These are phyloP conservation scores for Marasmius oreades DNA, from an alignment of 1,284 basidiomycete species.

Conservation along the genomic window DNA sequence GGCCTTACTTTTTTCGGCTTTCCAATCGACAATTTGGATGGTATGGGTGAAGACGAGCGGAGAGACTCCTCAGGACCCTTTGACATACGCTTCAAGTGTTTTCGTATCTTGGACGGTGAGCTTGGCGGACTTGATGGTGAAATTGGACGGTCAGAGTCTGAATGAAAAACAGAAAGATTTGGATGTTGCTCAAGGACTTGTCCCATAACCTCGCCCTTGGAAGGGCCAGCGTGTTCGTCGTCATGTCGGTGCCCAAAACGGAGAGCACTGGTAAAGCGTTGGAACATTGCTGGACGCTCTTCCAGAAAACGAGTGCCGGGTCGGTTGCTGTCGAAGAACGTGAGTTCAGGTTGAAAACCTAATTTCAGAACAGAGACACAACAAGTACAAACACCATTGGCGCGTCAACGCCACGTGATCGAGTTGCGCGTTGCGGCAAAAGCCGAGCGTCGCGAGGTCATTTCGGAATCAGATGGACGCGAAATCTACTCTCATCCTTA, in stretches of 20 bases:
- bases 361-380: neutral
- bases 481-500: constrained; percentile 1
- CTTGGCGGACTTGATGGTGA: constrained; percentile 42
- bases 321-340: neutral
- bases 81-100: constrained; percentile 41
- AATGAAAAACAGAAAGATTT: constrained; percentile 45
- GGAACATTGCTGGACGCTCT: neutral
- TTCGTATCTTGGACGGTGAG: constrained; percentile 42
- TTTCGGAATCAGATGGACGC: neutral
- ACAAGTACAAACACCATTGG: neutral
- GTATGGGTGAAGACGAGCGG: constrained; percentile 29
- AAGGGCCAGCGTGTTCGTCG: constrained; percentile 34
- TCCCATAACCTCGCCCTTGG: constrained; percentile 42
- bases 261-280: constrained; percentile 47
- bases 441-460: neutral
- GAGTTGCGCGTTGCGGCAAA: neutral
- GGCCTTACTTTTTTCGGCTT: constrained; percentile 56
- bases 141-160: constrained; percentile 33
- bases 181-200: constrained; percentile 41
- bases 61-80: constrained; percentile 31
- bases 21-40: constrained; percentile 36
- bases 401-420: neutral
- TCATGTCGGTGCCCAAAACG: constrained; percentile 30
- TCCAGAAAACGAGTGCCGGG: neutral
- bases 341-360: neutral